Evolutionary conservation across 441 rosid species (phyloP).

Genomic region (Pelargonium australe): DNA sequence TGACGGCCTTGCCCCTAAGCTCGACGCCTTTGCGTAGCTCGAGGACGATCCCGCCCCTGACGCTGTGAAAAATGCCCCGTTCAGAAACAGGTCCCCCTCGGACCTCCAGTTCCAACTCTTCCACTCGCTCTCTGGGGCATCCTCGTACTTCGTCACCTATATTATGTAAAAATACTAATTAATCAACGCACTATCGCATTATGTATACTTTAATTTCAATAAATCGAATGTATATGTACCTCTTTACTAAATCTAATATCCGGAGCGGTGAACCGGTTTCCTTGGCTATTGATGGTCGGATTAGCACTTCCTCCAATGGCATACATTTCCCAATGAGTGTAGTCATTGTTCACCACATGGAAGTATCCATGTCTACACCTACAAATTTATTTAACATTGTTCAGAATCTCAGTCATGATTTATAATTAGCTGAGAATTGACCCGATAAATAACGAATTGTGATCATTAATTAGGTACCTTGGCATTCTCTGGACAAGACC

Average conservation of each 20-base stretch:
- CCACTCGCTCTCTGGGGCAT: conserved; percentile 50
- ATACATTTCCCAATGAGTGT: conserved; percentile 98
- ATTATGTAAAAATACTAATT: no score
- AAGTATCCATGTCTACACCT: conserved; percentile 94
- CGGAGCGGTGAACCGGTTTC: conserved; percentile 66
- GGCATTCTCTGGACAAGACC: conserved; percentile 98
- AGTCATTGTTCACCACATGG: conserved; percentile 96
- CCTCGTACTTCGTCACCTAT: conserved; percentile 87
- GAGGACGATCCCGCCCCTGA: conserved; percentile 81
- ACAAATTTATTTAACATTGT: conserved; percentile 11
- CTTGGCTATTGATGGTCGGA: conserved; percentile 95
- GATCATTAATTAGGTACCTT: conserved; percentile 37
- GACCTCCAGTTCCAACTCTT: conserved; percentile 88
- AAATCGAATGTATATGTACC: conserved; percentile 8
- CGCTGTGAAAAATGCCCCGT: conserved; percentile 87
- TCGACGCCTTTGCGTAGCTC: conserved; percentile 86
- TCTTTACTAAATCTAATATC: conserved; percentile 54
- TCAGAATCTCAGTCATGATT: no score
- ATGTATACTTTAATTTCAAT: no score
- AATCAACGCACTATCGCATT: no score
- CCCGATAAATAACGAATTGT: neutral
- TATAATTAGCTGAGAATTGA: no score
- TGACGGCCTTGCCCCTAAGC: conserved; percentile 82
- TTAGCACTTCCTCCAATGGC: conserved; percentile 93
- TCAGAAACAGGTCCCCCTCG: conserved; percentile 72